Evolutionary conservation across 2,329 filamentous ascomycete species (phyloP), one percentile per base, ranked within the genome.

Genomic region (Penicillium sumatraense): DNA sequence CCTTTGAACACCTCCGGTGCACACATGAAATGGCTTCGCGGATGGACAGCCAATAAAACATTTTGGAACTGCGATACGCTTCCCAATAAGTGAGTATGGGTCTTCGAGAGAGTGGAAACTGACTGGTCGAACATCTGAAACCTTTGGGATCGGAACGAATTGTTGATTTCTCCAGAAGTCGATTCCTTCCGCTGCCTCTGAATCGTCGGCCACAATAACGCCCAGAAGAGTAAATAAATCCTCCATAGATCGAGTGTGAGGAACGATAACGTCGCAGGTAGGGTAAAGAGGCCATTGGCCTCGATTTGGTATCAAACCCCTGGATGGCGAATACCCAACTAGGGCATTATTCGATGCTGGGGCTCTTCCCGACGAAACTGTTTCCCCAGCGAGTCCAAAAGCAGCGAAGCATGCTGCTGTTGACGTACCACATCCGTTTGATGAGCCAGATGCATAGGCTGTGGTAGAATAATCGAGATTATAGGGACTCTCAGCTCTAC

Each of bases 401-500:
- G 72, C 73, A 1, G 76, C 80, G 53, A 85, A 78, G 18, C 73
- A 79, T 0, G 81, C 71, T 2, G 82, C 74, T 0, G 79, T 79
- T 0, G 82, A 76, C 0, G 77, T 78, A 0, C 74, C 83, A 1
- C 78, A 79, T 1, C 83, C 83, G 54, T 84, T 83, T 0, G 82
- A 85, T 0, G 82, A 85, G 0, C 83, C 83, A 1, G 82, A 85
- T 0, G 77, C 80, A 60, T 80, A 84, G 0, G 81, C 82, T 8
- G 80, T 81, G 0, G 82, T 75, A 3, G 83, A 71, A 51, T 81
- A 85, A 0, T 78, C 72, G 0, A 65, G 51, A 42, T 84, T 85
- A 58, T 86, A 85, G 0, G 83, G 82, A n/a, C 76, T 81, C 60
- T 84, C 82, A 0, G 83, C 80, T 2, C 82, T 72, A 0, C 83